Base-by-base conservation (phyloP, 2,329 filamentous ascomycete species). In the Fusarium tjaetaba region DNA sequence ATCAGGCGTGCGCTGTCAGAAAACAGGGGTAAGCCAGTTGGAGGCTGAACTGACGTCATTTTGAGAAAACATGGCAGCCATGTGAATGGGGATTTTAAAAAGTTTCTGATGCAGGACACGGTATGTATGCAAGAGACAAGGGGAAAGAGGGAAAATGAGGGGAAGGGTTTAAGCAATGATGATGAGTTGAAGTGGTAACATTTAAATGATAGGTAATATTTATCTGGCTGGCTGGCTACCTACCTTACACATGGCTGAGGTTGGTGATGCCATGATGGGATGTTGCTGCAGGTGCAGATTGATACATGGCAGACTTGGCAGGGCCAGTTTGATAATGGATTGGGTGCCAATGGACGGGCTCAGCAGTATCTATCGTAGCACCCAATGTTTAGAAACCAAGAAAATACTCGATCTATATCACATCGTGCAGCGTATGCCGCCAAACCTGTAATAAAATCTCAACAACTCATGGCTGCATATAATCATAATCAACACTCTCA, bases 1-100 rank as follows among this genome's bases (percentile, higher is more conserved):
- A 62, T 72, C 45, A 46, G 70, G 56, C 52, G 66, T 73, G 61
- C 45, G 70, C 61, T 73, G 70, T 73, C 66, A 71, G 38, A 48
- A 38, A 65, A 68, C 70, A 73, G 65, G 65, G 70, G 60, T 61
- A 60, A 39, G 45, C 51, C 28, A 28, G 65, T 48, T 48, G 62
- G 61, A 71, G 68, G 68, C 67, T 71, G 41, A 62, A 52, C 30
- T 73, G 70, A 73, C 70, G 70, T 73, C 70, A 73, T 73, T 46
- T 53, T 26, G 38, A 52, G 39, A 68, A 45, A 45, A 46, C 39
- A 58, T 41, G 39, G 22, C 30, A 46, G 45, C 65, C 60, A 66
- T 59, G 65, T 39, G 55, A 52, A 59, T 30, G 49, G 59, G 57
- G 65, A 46, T 60, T 67, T 49, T 15, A 15, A 59, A 53, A 51